Conservation (phyloP, 2,329 filamentous ascomycete species). For the Apiospora saccharicola region DNA sequence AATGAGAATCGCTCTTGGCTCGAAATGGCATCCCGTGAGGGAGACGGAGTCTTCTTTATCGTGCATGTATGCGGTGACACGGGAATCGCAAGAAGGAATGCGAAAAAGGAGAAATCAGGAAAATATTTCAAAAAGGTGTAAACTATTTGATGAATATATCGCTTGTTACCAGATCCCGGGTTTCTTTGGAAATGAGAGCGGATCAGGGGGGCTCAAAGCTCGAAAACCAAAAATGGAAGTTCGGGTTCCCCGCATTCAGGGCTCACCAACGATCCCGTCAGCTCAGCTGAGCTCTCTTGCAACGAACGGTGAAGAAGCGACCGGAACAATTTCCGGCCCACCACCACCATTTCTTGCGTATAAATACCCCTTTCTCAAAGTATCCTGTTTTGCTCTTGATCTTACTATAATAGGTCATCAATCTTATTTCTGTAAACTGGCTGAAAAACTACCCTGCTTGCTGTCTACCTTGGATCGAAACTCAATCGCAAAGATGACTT, state of each 20-base stretch:
- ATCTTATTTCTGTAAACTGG: neutral
- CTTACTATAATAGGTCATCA: neutral
- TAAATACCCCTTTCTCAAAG: neutral
- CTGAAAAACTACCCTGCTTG: neutral
- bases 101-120: neutral
- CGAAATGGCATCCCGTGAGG: too few relatives aligned
- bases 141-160: neutral
- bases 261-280: constrained; percentile 13
- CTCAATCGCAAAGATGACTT: neutral
- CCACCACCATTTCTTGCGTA: neutral
- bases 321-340: constrained; percentile 11
- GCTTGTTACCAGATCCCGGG: neutral
- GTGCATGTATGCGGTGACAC: too few relatives aligned
- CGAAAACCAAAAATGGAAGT: neutral
- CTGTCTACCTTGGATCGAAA: neutral
- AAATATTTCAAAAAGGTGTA: too few relatives aligned
- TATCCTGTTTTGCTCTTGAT: neutral
- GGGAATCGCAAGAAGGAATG: neutral
- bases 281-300: neutral
- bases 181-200: neutral
- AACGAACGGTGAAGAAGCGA: neutral
- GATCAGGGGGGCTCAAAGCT: neutral
- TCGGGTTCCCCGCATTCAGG: constrained; percentile 4
- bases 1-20: neutral
- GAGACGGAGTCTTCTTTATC: too few relatives aligned